These are phyloP conservation scores for Aspergillus hortae DNA, from an alignment of 2,329 filamentous ascomycete genomes.

Conservation along the genomic window DNA sequence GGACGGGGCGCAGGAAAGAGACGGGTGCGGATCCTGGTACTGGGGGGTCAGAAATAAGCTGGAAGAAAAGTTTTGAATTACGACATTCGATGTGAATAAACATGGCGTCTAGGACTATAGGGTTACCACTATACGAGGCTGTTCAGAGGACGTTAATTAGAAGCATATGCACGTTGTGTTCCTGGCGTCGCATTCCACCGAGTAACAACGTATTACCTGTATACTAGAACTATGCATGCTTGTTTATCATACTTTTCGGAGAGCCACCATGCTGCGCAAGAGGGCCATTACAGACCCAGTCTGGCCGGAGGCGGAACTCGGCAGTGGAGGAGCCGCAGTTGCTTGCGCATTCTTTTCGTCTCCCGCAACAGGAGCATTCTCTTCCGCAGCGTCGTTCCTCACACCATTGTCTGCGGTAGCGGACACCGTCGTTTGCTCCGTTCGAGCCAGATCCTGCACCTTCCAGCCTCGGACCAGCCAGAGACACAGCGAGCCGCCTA, in stretches of 20 bases:
- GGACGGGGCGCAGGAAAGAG: slow-evolving; percentile 81
- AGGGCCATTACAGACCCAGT: slow-evolving; percentile 28
- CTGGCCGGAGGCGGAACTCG: slow-evolving; percentile 3
- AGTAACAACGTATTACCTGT: too few relatives aligned
- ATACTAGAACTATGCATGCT: too few relatives aligned
- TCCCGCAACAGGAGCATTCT: not conserved
- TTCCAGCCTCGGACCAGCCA: slow-evolving; percentile 41
- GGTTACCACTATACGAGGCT: not conserved
- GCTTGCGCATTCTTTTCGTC: slow-evolving; percentile 11
- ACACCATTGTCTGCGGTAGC: not conserved
- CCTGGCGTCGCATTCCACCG: too few relatives aligned
- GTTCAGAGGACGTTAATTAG: too few relatives aligned
- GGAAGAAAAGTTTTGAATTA: not conserved
- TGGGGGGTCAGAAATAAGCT: slow-evolving; percentile 19
- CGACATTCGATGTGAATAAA: slow-evolving; percentile 6
- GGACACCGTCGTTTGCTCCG: slow-evolving; percentile 9
- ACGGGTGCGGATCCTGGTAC: slow-evolving; percentile 49
- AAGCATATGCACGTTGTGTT: too few relatives aligned
- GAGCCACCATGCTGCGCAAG: slow-evolving; percentile 28
- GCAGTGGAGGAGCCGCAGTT: slow-evolving; percentile 5
- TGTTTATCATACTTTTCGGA: slow-evolving; percentile 21
- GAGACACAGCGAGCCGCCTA: slow-evolving; percentile 51
- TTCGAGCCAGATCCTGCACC: slow-evolving; percentile 28
- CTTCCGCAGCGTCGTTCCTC: not conserved
- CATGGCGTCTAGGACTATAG: slow-evolving; percentile 2